These are phyloP conservation scores for Gossypium davidsonii DNA, from an alignment of 441 rosid species.

Conservation along the genomic window DNA sequence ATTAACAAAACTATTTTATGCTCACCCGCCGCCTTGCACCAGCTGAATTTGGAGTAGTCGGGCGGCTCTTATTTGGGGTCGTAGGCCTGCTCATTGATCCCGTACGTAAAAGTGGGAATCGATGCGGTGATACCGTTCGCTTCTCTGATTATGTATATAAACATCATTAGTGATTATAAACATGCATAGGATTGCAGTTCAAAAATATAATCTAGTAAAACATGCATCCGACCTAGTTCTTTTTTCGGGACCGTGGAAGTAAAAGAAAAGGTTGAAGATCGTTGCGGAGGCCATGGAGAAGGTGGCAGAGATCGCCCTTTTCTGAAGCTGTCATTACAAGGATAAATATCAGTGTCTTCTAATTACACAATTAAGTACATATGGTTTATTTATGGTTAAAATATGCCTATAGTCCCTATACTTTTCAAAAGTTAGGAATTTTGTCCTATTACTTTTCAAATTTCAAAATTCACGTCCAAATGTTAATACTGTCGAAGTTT, in stretches of 20 bases:
- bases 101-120: constrained; percentile 69
- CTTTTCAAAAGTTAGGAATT: too few species aligned
- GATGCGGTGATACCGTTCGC: constrained; percentile 62
- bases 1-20: neutral
- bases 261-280: constrained; percentile 70
- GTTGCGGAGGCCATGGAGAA: constrained; percentile 54
- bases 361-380: neutral
- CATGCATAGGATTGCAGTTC: neutral
- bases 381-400: too few species aligned
- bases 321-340: constrained; percentile 29
- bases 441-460: too few species aligned
- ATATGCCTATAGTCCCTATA: too few species aligned
- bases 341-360: neutral
- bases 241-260: constrained; percentile 48
- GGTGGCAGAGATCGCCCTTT: constrained; percentile 64
- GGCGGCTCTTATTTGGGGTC: constrained; percentile 59
- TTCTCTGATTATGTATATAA: constrained; percentile 40
- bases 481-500: too few species aligned
- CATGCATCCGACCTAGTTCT: constrained; percentile 42
- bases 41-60: constrained; percentile 56
- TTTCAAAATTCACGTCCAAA: too few species aligned
- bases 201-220: neutral
- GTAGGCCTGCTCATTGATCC: constrained; percentile 62
- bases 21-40: constrained; percentile 51
- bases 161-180: constrained; percentile 10